Evolutionary conservation across 129 eudicot genomes (phyloP).

Genomic region (Centrapalus pauciflorus): DNA sequence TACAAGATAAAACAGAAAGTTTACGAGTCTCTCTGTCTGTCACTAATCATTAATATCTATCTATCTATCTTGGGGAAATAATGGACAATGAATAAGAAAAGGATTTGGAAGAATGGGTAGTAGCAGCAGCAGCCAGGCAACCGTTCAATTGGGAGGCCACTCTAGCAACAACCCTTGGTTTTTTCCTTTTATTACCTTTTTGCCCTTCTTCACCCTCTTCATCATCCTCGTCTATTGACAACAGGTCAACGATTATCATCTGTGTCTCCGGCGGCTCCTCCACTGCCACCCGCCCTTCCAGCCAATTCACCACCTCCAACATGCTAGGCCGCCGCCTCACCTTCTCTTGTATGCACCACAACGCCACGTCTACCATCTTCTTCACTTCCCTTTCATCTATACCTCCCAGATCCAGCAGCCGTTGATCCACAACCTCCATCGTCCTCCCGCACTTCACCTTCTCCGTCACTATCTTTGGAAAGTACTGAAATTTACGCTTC

Average conservation of each 20-base stretch:
- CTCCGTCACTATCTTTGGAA: conserved; percentile 64
- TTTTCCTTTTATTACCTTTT: conserved; percentile 25
- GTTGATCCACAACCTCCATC: conserved; percentile 70
- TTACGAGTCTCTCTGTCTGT: no score
- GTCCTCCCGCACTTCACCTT: conserved; percentile 54
- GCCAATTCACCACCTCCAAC: conserved; percentile 71
- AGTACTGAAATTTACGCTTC: conserved; percentile 45
- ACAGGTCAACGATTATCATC: conserved; percentile 62
- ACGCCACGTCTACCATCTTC: conserved; percentile 53
- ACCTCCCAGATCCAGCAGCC: conserved; percentile 42
- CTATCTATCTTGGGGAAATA: conserved; percentile 55
- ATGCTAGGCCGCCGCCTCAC: conserved; percentile 71
- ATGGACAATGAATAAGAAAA: conserved; percentile 48
- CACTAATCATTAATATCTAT: no score
- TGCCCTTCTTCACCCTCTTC: conserved; percentile 32
- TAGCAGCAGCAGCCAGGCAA: background rate
- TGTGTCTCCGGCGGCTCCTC: conserved; percentile 79
- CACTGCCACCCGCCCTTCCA: conserved; percentile 58
- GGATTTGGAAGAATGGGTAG: conserved; percentile 27
- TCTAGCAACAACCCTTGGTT: conserved; percentile 33
- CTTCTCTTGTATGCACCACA: conserved; percentile 91
- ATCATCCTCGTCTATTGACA: conserved; percentile 42
- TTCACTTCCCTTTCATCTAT: conserved; percentile 50
- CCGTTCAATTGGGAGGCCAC: conserved; percentile 26
- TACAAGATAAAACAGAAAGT: background rate